These are phyloP conservation scores for Beta macrorhiza DNA, from an alignment of 179 eudicot species.

Conservation along the genomic window DNA sequence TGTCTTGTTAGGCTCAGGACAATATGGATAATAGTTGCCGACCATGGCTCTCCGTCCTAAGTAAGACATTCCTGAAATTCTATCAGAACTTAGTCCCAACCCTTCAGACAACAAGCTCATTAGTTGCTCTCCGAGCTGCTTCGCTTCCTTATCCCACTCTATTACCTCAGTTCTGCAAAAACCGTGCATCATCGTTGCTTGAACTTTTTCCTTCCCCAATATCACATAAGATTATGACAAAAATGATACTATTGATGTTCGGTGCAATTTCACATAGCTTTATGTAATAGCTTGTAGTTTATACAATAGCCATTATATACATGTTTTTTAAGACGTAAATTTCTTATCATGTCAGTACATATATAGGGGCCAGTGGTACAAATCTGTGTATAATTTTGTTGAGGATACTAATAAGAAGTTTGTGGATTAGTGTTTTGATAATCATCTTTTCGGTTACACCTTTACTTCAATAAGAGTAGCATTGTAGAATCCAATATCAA, in stretches of 20 bases:
- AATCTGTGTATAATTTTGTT: background rate
- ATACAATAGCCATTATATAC: background rate
- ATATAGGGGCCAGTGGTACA: background rate
- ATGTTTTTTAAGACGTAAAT: background rate
- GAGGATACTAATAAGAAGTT: background rate
- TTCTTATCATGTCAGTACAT: background rate
- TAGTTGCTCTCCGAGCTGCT: conserved; percentile 34
- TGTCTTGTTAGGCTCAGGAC: conserved; percentile 65
- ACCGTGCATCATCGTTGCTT: background rate
- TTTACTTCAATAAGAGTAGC: too few relatives aligned
- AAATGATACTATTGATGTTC: background rate
- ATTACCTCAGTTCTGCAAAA: conserved; percentile 25
- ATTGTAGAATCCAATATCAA: too few relatives aligned
- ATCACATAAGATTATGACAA: background rate
- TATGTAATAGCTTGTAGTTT: background rate
- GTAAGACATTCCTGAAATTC: conserved; percentile 44
- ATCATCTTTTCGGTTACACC: background rate
- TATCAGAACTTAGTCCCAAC: conserved; percentile 43
- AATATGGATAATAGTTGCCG: conserved; percentile 62
- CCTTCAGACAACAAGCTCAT: conserved; percentile 55
- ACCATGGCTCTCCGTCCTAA: conserved; percentile 44
- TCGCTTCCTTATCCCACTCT: conserved; percentile 55
- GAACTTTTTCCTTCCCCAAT: background rate
- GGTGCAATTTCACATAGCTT: background rate
- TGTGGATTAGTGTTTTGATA: background rate